A percentile compares a stretch with the other conserved stretches of the same genome.
phyloP scores from a whole-genome alignment of 345 rosid genomes.

The Cardamine chenopodiifolia region DNA sequence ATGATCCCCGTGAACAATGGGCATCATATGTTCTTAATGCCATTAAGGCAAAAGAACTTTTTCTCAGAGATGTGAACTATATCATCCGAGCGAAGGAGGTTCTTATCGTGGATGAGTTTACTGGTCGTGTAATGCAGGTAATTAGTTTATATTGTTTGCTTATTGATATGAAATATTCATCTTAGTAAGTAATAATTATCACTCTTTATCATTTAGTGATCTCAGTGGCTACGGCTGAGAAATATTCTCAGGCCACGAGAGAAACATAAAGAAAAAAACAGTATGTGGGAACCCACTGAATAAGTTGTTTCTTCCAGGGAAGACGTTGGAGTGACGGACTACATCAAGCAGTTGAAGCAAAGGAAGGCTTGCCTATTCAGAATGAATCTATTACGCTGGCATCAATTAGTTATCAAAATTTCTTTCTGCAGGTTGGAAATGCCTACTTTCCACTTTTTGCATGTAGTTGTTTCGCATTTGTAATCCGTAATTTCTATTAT shows the following conservation, averaged over 20 bases:
- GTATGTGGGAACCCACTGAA: constrained; percentile 15
- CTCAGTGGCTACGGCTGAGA: constrained; percentile 14
- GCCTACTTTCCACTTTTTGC: constrained; percentile 27
- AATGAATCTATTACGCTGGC: constrained; percentile 95
- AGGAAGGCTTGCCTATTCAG: constrained; percentile 95
- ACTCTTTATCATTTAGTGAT: not conserved
- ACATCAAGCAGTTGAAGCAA: constrained; percentile 99
- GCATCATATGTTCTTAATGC: constrained; percentile 91
- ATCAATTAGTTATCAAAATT: constrained; percentile 95
- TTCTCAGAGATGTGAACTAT: constrained; percentile 93
- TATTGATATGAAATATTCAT: constrained; percentile 1
- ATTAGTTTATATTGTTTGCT: constrained; percentile 25
- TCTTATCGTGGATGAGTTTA: constrained; percentile 94
- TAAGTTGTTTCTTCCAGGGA: constrained; percentile 55
- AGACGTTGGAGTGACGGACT: constrained; percentile 99
- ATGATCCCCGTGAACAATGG: constrained; percentile 98
- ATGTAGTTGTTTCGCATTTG: constrained; percentile 16
- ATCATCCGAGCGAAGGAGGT: constrained; percentile 94
- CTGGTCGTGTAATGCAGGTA: constrained; percentile 99
- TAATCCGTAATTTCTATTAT: constrained; percentile 19
- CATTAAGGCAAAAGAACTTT: constrained; percentile 90
- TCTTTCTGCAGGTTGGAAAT: constrained; percentile 88
- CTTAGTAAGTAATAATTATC: not conserved
- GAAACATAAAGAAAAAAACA: not conserved
- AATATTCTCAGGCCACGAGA: not conserved